phyloP scores from a whole-genome alignment of 768 basidiomycete genomes.

The Termitomyces sp. region DNA sequence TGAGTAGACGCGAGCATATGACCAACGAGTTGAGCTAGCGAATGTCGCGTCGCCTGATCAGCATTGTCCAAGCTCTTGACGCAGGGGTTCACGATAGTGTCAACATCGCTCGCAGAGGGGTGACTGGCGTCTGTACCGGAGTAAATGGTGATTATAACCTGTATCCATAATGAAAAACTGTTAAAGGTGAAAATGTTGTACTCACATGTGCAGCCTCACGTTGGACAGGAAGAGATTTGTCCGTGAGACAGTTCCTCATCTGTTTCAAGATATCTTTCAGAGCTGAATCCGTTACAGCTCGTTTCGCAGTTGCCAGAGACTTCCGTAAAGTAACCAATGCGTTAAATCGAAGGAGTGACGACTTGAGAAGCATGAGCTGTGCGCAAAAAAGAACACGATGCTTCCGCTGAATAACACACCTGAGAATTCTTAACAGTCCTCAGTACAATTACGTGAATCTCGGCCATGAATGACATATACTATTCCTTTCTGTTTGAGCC shows the following conservation, averaged over 20 bases:
- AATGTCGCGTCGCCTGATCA: constrained; percentile 80
- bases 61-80: constrained; percentile 75
- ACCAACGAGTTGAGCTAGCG: constrained; percentile 77
- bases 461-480: constrained; percentile 96
- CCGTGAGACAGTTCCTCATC: constrained; percentile 66
- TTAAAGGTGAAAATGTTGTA: neutral
- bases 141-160: constrained; percentile 54
- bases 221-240: constrained; percentile 84
- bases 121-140: constrained; percentile 48
- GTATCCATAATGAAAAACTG: constrained; percentile 10
- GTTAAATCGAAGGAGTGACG: constrained; percentile 78
- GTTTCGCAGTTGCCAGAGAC: constrained; percentile 73
- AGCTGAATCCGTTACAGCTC: constrained; percentile 76
- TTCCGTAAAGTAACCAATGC: constrained; percentile 78
- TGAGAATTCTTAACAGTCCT: constrained; percentile 71
- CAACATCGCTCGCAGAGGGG: constrained; percentile 67
- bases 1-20: constrained; percentile 85
- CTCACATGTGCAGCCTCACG: constrained; percentile 76
- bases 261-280: constrained; percentile 84
- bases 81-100: constrained; percentile 63
- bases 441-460: constrained; percentile 63
- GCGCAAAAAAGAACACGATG: neutral
- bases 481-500: constrained; percentile 23
- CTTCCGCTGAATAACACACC: constrained; percentile 39
- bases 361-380: constrained; percentile 35